These are phyloP conservation scores for Spinacia oleracea DNA, from an alignment of 179 eudicot genomes.

Conservation along the genomic window DNA sequence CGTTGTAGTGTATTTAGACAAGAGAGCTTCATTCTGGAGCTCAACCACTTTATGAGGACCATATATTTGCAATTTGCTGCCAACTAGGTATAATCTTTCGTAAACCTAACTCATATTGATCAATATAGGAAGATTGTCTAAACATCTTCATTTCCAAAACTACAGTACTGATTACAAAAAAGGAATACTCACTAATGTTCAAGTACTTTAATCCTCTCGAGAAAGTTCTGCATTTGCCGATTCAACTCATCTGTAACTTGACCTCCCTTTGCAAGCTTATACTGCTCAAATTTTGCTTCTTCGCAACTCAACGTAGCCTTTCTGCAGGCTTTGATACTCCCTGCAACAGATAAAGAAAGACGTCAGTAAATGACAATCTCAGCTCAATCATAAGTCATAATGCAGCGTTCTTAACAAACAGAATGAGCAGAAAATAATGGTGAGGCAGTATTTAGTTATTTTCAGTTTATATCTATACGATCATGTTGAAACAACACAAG, in stretches of 20 bases:
- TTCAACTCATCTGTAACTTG: slow-evolving; percentile 45
- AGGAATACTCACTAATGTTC: slow-evolving; percentile 39
- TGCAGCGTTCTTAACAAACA: not conserved
- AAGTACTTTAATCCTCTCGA: slow-evolving; percentile 66
- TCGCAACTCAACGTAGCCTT: slow-evolving; percentile 80
- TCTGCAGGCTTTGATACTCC: slow-evolving; percentile 83
- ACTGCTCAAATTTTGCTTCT: slow-evolving; percentile 74
- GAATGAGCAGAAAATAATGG: too few relatives aligned
- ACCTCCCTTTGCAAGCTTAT: slow-evolving; percentile 58
- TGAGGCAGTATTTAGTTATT: not conserved
- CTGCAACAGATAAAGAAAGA: slow-evolving; percentile 30
- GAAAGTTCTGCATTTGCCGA: slow-evolving; percentile 61
- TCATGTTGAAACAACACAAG: not conserved
- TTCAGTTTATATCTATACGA: not conserved
- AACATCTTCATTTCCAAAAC: not conserved
- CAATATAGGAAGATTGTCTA: not conserved
- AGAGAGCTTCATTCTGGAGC: not conserved
- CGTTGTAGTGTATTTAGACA: not conserved
- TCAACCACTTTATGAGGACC: not conserved
- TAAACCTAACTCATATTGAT: not conserved
- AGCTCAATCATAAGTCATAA: not conserved
- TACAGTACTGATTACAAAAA: not conserved
- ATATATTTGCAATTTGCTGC: not conserved
- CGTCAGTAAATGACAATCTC: not conserved
- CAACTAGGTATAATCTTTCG: not conserved